Evolutionary conservation across 2,329 filamentous ascomycete species (phyloP).

Genomic region (Pseudopyrenochaeta lycopersici): DNA sequence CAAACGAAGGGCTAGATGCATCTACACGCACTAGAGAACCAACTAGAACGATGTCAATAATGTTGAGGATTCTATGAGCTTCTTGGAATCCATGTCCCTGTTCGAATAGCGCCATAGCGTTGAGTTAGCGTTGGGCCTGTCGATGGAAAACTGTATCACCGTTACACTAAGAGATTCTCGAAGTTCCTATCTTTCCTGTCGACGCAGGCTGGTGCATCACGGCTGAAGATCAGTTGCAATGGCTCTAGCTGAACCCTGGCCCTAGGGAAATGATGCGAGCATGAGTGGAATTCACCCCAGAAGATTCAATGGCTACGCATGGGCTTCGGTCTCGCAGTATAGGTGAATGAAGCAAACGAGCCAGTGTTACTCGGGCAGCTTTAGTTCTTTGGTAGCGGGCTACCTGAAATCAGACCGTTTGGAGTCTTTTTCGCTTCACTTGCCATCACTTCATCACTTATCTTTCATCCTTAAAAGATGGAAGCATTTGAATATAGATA

Average conservation of each 20-base stretch:
- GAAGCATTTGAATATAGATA: not conserved
- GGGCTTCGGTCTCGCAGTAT: not conserved
- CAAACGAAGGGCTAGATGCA: slow-evolving; percentile 1
- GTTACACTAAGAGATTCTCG: slow-evolving; percentile 10
- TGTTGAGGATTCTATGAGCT: too few species aligned
- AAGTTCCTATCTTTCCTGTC: slow-evolving; percentile 6
- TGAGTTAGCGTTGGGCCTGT: too few species aligned
- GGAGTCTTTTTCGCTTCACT: not conserved
- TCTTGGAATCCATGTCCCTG: too few species aligned
- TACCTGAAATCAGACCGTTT: not conserved
- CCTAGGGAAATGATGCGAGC: too few species aligned
- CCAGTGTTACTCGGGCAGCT: not conserved
- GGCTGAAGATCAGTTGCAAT: slow-evolving; percentile 1
- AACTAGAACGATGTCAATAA: not conserved
- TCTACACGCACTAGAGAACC: slow-evolving; percentile 1
- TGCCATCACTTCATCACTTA: not conserved
- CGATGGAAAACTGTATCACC: too few species aligned
- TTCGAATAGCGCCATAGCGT: too few species aligned
- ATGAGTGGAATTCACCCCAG: not conserved
- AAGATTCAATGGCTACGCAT: not conserved
- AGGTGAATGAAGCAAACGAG: not conserved
- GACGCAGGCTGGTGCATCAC: slow-evolving; percentile 1
- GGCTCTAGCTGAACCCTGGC: not conserved
- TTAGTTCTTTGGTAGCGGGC: not conserved
- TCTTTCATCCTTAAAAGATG: too few species aligned